Base-by-base conservation (phyloP, 176 grass and related monocot genomes). In the Triticum turgidum region DNA sequence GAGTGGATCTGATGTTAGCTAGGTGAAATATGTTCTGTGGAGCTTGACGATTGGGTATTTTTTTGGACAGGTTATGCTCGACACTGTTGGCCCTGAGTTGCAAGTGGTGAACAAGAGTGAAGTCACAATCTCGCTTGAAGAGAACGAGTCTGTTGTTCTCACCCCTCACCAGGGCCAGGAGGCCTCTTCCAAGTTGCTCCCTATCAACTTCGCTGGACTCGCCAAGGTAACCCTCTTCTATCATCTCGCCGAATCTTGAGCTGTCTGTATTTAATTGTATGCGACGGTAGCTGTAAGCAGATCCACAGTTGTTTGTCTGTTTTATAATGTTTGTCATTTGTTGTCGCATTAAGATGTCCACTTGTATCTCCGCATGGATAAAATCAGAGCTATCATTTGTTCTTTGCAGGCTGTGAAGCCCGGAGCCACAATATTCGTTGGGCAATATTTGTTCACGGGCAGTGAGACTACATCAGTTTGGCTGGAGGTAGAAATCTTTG, bases 381-480 rank as follows among this genome's bases (percentile, higher is more conserved):
- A 21, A 86, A 62, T 59, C 65, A 37, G 61, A 32, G 13, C 8
- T 44, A 17, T 20, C 61, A 9, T 81, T 47, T 64, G 22, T 80
- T 41, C 58, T 21, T 82, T 86, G 80, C 89, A 97, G 97, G 90
- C 94, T 67, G 73, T 99, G 76, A 99, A 88, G 45, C 94, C 92
- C 44, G 94, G 94, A 49, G 97, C 86, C 76, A 94, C 97, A 4
- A 99, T 99, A 90, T 99, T 99, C 81, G 93, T 99, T 18, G 97
- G 97, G 1, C 97, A 99, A 79, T 99, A 99, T 62, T 87, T 99
- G 89, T 99, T 99, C 89, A 99, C 97, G n/a, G 97, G 97, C 20
- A 97, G 97, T 17, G 97, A 99, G 85, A 99, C 94, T 84, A 99
- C 97, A 80, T 99, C 94, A 69, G 97, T 96, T 80, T 99, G 97